phyloP scores from a whole-genome alignment of 345 rosid species.

The Gossypioides kirkii region DNA sequence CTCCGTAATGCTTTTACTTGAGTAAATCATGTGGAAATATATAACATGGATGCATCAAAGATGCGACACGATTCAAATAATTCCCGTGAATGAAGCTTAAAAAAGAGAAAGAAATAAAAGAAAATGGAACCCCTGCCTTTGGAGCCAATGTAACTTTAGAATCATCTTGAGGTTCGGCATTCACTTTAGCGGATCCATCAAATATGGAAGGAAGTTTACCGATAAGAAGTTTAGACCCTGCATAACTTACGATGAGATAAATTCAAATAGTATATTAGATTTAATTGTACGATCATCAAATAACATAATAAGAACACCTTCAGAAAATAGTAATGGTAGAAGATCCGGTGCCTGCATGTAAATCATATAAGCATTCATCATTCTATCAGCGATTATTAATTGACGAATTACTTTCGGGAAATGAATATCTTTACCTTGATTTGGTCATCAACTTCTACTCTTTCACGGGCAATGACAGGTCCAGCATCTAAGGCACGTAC shows the following conservation, averaged over 20 bases:
- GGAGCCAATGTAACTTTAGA: constrained; percentile 84
- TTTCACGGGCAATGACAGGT: constrained; percentile 67
- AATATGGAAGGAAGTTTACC: constrained; percentile 67
- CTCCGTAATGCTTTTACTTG: no score
- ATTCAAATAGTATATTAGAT: neutral
- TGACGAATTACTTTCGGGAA: neutral
- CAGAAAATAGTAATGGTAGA: constrained; percentile 59
- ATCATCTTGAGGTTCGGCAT: constrained; percentile 85
- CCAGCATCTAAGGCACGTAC: constrained; percentile 89
- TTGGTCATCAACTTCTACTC: constrained; percentile 59
- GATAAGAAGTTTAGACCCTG: constrained; percentile 83
- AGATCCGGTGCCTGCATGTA: constrained; percentile 80
- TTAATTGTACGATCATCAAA: neutral
- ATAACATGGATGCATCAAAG: neutral
- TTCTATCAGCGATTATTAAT: neutral
- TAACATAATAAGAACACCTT: constrained; percentile 43
- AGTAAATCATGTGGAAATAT: neutral
- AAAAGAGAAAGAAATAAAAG: neutral
- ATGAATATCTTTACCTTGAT: constrained; percentile 52
- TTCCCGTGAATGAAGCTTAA: neutral
- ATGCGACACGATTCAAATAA: neutral
- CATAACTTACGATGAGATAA: constrained; percentile 10
- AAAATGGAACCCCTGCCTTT: constrained; percentile 41
- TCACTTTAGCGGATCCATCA: constrained; percentile 66
- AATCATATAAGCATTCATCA: neutral